Conservation (phyloP, 345 rosid species). For the Schrenkiella parvula region DNA sequence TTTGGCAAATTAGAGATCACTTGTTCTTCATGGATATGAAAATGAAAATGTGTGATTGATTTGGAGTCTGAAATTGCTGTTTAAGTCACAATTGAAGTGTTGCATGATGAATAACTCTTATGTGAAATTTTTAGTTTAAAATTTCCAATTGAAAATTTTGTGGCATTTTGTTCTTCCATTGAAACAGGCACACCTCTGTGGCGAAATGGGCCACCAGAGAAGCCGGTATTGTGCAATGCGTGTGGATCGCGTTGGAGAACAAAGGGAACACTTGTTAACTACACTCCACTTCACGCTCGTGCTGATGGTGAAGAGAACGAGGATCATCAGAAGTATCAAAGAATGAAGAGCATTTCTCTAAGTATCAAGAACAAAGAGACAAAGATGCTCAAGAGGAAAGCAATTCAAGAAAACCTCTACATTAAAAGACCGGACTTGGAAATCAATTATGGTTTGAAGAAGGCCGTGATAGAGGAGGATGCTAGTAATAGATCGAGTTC, state of each 20-base stretch:
- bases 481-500: conserved; percentile 90
- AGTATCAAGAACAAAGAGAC: conserved; percentile 55
- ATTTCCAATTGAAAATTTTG: not conserved
- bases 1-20: not conserved
- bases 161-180: not conserved
- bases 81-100: not conserved
- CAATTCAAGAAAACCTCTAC: conserved; percentile 43
- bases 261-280: conserved; percentile 80
- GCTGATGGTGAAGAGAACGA: conserved; percentile 57
- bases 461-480: conserved; percentile 66
- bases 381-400: conserved; percentile 71
- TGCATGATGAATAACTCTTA: not conserved
- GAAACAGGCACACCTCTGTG: conserved; percentile 86
- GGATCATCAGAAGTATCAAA: conserved; percentile 51
- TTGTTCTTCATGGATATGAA: not conserved
- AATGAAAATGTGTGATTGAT: not conserved
- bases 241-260: conserved; percentile 98
- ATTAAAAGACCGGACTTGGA: conserved; percentile 43
- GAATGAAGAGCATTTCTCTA: conserved; percentile 50
- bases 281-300: conserved; percentile 76
- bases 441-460: conserved; percentile 49
- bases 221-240: conserved; percentile 97
- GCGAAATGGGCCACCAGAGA: conserved; percentile 98
- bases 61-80: conserved; percentile 4
- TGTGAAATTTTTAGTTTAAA: not conserved